phyloP scores from a whole-genome alignment of 192 early-diverging fungal genomes.

The Entomortierella chlamydospora region DNA sequence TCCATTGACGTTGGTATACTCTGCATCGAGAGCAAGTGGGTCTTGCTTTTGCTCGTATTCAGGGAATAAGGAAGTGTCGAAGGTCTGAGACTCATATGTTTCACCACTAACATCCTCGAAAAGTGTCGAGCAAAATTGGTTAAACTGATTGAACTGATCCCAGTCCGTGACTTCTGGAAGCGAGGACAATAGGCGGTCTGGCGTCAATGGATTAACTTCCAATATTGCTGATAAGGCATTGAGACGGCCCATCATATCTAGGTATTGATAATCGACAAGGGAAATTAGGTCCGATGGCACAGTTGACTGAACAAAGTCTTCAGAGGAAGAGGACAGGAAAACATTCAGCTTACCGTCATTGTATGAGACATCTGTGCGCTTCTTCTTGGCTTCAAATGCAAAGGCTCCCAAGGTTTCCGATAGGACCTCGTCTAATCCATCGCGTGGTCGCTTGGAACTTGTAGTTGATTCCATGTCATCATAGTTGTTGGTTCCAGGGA shows the following conservation, averaged over 20 bases:
- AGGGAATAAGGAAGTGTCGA: constrained; percentile 31
- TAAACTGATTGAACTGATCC: constrained; percentile 48
- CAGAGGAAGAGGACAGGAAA: not conserved
- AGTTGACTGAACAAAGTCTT: too few species aligned
- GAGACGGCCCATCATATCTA: constrained; percentile 46
- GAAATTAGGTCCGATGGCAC: too few species aligned
- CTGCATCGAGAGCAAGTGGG: constrained; percentile 7
- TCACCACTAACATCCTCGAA: constrained; percentile 51
- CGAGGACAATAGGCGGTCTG: constrained; percentile 23
- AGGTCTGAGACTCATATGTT: constrained; percentile 24
- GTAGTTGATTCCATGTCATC: constrained; percentile 17
- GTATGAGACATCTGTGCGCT: constrained; percentile 37
- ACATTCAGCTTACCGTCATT: constrained; percentile 41
- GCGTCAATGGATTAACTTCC: constrained; percentile 23
- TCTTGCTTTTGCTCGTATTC: constrained; percentile 37
- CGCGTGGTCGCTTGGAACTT: constrained; percentile 28
- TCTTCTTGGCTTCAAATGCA: constrained; percentile 52
- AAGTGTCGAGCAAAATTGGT: constrained; percentile 39
- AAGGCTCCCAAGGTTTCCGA: constrained; percentile 51
- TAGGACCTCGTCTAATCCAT: constrained; percentile 32
- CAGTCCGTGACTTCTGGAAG: constrained; percentile 30
- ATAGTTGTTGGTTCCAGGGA: constrained; percentile 3
- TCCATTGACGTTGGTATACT: not conserved
- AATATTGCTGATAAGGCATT: constrained; percentile 38
- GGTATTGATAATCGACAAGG: not conserved